Evolutionary conservation across 2,329 filamentous ascomycete genomes (phyloP).

Genomic region (Venturia oleaginea): DNA sequence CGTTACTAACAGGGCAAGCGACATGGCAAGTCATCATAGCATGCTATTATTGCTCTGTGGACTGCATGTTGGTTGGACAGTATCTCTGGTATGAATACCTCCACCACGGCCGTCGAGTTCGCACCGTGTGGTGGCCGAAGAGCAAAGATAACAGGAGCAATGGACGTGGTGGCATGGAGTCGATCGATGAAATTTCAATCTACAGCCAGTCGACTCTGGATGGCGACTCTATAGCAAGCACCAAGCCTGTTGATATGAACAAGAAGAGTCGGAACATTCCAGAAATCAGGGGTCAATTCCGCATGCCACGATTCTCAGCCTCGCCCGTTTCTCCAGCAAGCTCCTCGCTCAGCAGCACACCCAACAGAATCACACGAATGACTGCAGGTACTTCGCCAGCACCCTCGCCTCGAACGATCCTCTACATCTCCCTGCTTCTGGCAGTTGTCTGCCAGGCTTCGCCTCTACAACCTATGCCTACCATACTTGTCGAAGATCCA

Average conservation of each 20-base stretch:
- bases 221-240: conserved; percentile 8
- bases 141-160: conserved; percentile 5
- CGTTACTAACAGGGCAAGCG: conserved; percentile 54
- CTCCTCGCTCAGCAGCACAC: conserved; percentile 14
- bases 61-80: conserved; percentile 52
- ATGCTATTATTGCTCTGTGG: conserved; percentile 57
- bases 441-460: conserved; percentile 33
- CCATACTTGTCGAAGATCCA: background rate
- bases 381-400: conserved; percentile 33
- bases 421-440: conserved; percentile 38
- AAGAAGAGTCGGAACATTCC: background rate
- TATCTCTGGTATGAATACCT: conserved; percentile 58
- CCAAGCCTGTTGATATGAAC: conserved; percentile 10
- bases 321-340: conserved; percentile 20
- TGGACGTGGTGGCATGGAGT: background rate
- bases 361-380: conserved; percentile 24
- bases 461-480: conserved; percentile 18
- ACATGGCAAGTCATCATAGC: conserved; percentile 58
- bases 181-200: conserved; percentile 11
- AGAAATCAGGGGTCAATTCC: conserved; percentile 11
- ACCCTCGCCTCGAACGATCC: conserved; percentile 36
- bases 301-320: conserved; percentile 14
- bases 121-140: conserved; percentile 24
- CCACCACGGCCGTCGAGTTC: conserved; percentile 38
- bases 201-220: conserved; percentile 8